These are phyloP conservation scores for Chaetothyriales sp. DNA, from an alignment of 2,329 filamentous ascomycete species.

Conservation along the genomic window DNA sequence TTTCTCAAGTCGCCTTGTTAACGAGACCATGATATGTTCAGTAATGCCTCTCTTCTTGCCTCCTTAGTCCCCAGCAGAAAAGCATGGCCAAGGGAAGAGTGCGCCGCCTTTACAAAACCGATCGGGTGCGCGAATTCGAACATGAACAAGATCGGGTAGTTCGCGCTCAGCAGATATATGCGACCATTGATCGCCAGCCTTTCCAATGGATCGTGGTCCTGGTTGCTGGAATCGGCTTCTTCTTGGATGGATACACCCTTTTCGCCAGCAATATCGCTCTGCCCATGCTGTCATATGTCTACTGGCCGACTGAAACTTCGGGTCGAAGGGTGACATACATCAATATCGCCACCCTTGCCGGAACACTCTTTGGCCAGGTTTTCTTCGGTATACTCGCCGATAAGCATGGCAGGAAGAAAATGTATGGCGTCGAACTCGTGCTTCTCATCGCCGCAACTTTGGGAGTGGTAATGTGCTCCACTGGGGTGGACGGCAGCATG, in stretches of 20 bases:
- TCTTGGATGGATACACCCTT: slow-evolving; percentile 34
- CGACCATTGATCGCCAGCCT: slow-evolving; percentile 29
- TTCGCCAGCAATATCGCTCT: slow-evolving; percentile 38
- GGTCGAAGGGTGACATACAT: slow-evolving; percentile 26
- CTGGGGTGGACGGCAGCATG: slow-evolving; percentile 30
- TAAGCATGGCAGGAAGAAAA: slow-evolving; percentile 33
- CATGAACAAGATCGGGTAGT: slow-evolving; percentile 32
- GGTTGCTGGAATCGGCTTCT: slow-evolving; percentile 36
- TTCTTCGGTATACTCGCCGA: slow-evolving; percentile 34
- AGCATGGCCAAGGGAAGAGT: slow-evolving; percentile 23
- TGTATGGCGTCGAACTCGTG: slow-evolving; percentile 37
- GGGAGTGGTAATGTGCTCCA: slow-evolving; percentile 32
- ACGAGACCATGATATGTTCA: not conserved
- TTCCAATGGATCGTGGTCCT: slow-evolving; percentile 31
- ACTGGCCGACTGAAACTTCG: slow-evolving; percentile 28
- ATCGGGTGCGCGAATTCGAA: slow-evolving; percentile 29
- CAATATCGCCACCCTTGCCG: slow-evolving; percentile 32
- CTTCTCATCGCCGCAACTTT: slow-evolving; percentile 33
- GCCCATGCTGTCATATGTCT: slow-evolving; percentile 34
- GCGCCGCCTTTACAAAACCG: slow-evolving; percentile 27
- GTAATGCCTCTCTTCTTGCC: not conserved
- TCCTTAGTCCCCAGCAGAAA: not conserved
- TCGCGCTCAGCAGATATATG: slow-evolving; percentile 30
- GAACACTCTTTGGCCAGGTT: slow-evolving; percentile 34
- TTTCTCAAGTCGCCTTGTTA: not conserved